phyloP scores from a whole-genome alignment of 805 yeast genomes.

The Yarrowia sp. region DNA sequence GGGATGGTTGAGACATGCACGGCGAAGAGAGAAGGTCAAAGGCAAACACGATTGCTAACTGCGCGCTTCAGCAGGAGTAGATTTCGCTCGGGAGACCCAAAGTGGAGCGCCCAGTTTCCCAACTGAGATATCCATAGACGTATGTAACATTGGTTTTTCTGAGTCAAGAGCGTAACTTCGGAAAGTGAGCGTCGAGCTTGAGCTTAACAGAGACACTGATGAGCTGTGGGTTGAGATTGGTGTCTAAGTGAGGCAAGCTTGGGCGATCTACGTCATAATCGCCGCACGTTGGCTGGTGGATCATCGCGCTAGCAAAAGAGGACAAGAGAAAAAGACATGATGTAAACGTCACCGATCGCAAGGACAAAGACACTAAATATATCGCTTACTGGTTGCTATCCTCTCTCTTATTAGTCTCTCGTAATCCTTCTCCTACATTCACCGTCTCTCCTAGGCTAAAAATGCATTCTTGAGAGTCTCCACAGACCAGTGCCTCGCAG shows the following conservation, averaged over 20 bases:
- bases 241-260: neutral
- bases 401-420: no score
- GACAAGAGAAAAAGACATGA: no score
- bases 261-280: neutral
- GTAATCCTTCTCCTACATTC: no score
- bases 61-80: neutral
- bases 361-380: no score
- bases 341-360: no score
- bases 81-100: neutral
- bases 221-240: neutral
- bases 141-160: conserved; percentile 8
- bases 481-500: neutral
- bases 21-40: conserved; percentile 1
- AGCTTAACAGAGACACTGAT: neutral
- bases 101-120: neutral
- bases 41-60: neutral
- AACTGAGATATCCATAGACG: neutral
- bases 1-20: conserved; percentile 2
- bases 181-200: conserved; percentile 5
- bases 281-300: conserved; percentile 20
- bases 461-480: neutral
- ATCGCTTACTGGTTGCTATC: no score
- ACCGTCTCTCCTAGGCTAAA: neutral
- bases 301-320: neutral
- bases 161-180: no score